Evolutionary conservation across 768 basidiomycete species (phyloP), one percentile per base, ranked within the genome.

Genomic region (Dioszegia aurantiaca): DNA sequence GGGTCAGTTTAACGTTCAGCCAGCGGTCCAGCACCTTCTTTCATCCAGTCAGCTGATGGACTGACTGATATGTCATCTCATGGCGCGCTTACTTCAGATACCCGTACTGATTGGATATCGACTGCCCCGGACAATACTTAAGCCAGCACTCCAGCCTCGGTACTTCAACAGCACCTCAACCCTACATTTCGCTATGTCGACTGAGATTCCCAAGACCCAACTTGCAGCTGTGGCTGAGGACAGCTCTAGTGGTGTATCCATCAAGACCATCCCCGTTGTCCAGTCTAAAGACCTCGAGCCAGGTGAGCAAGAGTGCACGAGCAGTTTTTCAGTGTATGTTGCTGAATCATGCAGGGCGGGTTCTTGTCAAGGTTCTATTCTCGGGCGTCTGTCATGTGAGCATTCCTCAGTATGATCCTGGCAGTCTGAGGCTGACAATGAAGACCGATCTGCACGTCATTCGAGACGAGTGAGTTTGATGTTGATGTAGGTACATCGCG

Each of bases 331-430:
- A 27, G 24, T 8, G n/a, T n/a, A n/a, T 26, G 46, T 60, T 26
- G 40, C 40, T 42, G 40, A 42, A 8, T 5, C 5, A 8, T 6
- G 17, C 21, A 42, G 57, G 64, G 39, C 62, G 62, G 47, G 63
- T 58, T 42, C 84, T 90, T 63, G 80, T 90, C 74, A 86, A 87
- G 76, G 80, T 90, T 69, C 80, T 82, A 33, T 86, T 83, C 78
- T 85, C 86, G 5, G 89, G 89, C 56, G 88, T 90, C n/a, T 90
- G 89, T 77, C 88, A 90, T 70, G 49, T 52, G 23, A 52, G 49
- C 21, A n/a, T 9, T 9, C 9, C 17, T 17, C 36, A 37, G 9
- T 9, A 9, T 37, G 40, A 42, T 8, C 9, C 8, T 16, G 9
- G 21, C 40, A 10, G 8, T 5, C 14, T 42, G 8, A 10, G 8